Conservation (phyloP, 140 eudicot species). For the Stevia rebaudiana region DNA sequence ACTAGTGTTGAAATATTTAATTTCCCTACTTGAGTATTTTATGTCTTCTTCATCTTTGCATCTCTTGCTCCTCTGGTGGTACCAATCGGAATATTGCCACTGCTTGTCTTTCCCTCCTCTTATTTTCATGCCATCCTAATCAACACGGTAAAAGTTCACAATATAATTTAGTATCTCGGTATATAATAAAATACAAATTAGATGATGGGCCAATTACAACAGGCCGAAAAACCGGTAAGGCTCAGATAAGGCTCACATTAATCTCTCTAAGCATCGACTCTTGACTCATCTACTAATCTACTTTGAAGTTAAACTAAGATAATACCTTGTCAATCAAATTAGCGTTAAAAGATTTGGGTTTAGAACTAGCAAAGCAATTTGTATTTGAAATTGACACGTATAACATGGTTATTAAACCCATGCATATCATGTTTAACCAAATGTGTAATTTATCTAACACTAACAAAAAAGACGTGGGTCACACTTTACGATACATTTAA, state of each 20-base stretch:
- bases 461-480: no score
- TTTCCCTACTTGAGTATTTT: slow-evolving; percentile 1
- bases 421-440: no score
- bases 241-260: not conserved
- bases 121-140: slow-evolving; percentile 44
- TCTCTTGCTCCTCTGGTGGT: slow-evolving; percentile 48
- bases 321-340: not conserved
- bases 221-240: not conserved
- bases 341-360: not conserved
- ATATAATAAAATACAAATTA: not conserved
- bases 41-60: slow-evolving; percentile 31
- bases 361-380: no score
- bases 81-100: slow-evolving; percentile 41
- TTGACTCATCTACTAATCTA: no score
- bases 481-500: no score
- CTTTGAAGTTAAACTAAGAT: not conserved
- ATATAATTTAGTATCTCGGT: not conserved
- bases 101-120: slow-evolving; percentile 45
- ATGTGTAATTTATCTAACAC: no score
- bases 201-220: not conserved
- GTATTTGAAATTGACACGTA: no score
- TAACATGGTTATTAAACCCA: no score
- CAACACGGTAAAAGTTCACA: not conserved
- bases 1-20: not conserved
- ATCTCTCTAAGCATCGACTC: not conserved